Base-by-base conservation (phyloP, 2,329 filamentous ascomycete genomes). In the Huntiella moniliformis region DNA sequence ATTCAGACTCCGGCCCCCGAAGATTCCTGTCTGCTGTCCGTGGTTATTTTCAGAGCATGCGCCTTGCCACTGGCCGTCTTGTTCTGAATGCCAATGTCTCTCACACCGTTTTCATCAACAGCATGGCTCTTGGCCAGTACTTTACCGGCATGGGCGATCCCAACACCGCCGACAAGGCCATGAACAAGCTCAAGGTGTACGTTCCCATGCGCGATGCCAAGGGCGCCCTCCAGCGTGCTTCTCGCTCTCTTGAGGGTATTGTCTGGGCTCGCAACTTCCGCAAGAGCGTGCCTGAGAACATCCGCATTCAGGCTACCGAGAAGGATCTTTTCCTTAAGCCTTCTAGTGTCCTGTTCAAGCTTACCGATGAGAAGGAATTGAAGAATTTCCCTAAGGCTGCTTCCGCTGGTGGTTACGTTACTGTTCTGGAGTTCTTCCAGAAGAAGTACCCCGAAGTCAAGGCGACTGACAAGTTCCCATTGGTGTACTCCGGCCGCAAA, bases 401-500 rank as follows among this genome's bases (percentile, higher is more conserved):
- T 1, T 51, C 52, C 10, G 35, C 49, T 0, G 44, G 54, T 3
- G 53, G 53, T 4, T 63, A 58, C 33, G 51, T 61, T 11, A 57
- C 60, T 0, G 67, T 73, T 1, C 54, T 54, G 1, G 57, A 70
- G 0, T 70, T 70, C 46, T 70, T 63, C 53, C 52, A 56, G 15
- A 53, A 58, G 43, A 68, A 60, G 42, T 69, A 67, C 36, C 48
- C 48, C 2, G 44, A 46, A 33, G 51, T 52, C 0, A 45, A 60
- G 1, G 54, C 39, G 0, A 50, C 63, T 1, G 50, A 66, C 11
- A 54, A 64, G 1, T 58, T 69, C 4, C 78, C 81, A 0, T 65
- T 84, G 1, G 58, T 87, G 51, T 85, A 87, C 54, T 65, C 79
- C 8, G 81, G 80, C 2, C 73, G 60, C 8, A 54, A 55, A 0